phyloP scores from a whole-genome alignment of 2,329 filamentous ascomycete species.

The Paraconiothyrium brasiliense region DNA sequence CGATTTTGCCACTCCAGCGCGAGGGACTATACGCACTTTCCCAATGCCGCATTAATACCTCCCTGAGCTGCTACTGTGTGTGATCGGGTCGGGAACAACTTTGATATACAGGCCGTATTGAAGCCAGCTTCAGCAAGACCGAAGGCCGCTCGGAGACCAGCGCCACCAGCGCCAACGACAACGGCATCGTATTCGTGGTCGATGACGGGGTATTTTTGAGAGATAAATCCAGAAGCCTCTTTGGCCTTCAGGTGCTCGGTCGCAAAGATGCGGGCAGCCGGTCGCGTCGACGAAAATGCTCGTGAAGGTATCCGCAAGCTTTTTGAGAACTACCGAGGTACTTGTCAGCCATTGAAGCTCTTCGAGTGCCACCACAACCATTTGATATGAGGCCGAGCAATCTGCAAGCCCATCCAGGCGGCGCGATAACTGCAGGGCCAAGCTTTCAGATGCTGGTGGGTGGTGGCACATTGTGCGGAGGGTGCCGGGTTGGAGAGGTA shows the following conservation, averaged over 20 bases:
- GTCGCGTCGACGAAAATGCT: constrained; percentile 86
- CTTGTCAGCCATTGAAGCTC: constrained; percentile 42
- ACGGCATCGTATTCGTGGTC: constrained; percentile 99
- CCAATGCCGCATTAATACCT: constrained; percentile 87
- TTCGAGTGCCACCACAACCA: not conserved
- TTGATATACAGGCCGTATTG: constrained; percentile 87
- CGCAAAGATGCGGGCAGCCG: constrained; percentile 84
- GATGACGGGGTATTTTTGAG: constrained; percentile 94
- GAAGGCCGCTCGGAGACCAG: constrained; percentile 83
- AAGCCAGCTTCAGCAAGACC: constrained; percentile 88
- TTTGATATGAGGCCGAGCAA: constrained; percentile 1
- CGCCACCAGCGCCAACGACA: constrained; percentile 85
- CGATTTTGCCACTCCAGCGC: not conserved
- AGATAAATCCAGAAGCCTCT: constrained; percentile 87
- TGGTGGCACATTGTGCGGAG: constrained; percentile 29
- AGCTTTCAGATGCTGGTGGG: constrained; percentile 13
- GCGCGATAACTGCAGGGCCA: constrained; percentile 6
- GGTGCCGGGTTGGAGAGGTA: constrained; percentile 29
- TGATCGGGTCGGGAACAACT: constrained; percentile 85
- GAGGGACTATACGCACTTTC: constrained; percentile 64
- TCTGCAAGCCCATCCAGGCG: constrained; percentile 5
- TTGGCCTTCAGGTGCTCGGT: constrained; percentile 89
- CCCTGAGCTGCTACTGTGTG: constrained; percentile 82
- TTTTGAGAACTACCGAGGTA: constrained; percentile 66
- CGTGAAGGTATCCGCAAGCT: constrained; percentile 72